These are phyloP conservation scores for Epichloe sp. DNA, from an alignment of 2,329 filamentous ascomycete genomes.

Conservation along the genomic window DNA sequence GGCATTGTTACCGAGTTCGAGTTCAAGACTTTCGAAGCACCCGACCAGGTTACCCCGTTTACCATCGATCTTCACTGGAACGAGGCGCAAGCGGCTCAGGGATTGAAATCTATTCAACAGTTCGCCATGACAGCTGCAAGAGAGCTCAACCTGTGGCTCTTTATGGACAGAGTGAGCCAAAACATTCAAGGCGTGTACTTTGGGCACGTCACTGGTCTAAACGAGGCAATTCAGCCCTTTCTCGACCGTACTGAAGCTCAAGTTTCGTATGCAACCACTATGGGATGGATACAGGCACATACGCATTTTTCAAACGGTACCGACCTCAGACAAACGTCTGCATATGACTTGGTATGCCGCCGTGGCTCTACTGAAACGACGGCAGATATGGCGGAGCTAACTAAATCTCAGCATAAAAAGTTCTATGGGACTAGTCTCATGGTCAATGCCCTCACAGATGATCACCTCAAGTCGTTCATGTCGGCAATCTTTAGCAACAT, in stretches of 20 bases:
- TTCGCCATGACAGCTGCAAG: constrained; percentile 11
- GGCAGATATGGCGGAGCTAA: background rate
- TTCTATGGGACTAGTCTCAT: background rate
- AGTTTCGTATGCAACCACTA: constrained; percentile 2
- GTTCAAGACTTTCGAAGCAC: constrained; percentile 15
- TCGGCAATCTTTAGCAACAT: background rate
- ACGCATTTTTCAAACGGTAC: constrained; percentile 10
- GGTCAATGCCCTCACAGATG: constrained; percentile 9
- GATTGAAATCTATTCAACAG: constrained; percentile 14
- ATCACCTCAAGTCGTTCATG: constrained; percentile 8
- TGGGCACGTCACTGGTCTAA: constrained; percentile 8
- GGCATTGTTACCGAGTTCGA: constrained; percentile 21
- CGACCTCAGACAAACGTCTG: constrained; percentile 13
- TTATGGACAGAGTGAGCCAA: constrained; percentile 8
- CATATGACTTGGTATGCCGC: constrained; percentile 14
- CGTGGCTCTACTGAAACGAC: background rate
- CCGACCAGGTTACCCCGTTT: constrained; percentile 11
- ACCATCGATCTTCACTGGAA: constrained; percentile 7
- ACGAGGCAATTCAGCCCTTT: background rate
- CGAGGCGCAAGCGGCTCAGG: constrained; percentile 8
- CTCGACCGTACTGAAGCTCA: background rate
- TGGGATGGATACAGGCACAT: constrained; percentile 16
- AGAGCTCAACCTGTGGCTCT: constrained; percentile 19
- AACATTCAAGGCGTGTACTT: constrained; percentile 15
- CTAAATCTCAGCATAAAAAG: background rate